These are phyloP conservation scores for Pilasporangium apinafurcum DNA, from an alignment of 352 stramenopile species.

Conservation along the genomic window DNA sequence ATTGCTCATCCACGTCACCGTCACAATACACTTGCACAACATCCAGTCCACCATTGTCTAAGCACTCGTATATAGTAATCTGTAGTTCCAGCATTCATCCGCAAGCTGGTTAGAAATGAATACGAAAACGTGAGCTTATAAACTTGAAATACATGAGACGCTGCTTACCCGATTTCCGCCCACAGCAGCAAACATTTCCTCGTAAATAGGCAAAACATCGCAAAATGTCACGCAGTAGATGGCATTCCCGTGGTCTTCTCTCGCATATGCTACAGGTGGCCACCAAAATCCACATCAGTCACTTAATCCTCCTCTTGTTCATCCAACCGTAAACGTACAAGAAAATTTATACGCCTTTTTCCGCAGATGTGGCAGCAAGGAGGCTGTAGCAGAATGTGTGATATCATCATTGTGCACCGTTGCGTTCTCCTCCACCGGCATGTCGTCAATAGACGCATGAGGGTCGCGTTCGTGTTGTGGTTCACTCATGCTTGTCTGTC, in stretches of 20 bases:
- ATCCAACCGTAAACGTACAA: slow-evolving; percentile 9
- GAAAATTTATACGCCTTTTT: slow-evolving; percentile 15
- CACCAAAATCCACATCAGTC: background rate
- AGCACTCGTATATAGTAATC: slow-evolving; percentile 75
- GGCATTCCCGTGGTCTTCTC: slow-evolving; percentile 68
- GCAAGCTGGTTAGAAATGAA: too few species aligned
- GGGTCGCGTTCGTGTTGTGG: too few species aligned
- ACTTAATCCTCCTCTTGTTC: too few species aligned
- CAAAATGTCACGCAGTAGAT: slow-evolving; percentile 79
- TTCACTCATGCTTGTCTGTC: too few species aligned
- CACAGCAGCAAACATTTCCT: slow-evolving; percentile 64
- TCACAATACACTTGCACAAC: slow-evolving; percentile 78
- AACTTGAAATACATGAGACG: too few species aligned
- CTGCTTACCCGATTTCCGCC: slow-evolving; percentile 64
- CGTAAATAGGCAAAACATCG: slow-evolving; percentile 55
- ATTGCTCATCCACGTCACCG: slow-evolving; percentile 72
- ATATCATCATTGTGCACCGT: too few species aligned
- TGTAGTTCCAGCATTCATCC: too few species aligned
- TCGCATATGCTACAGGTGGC: slow-evolving; percentile 36
- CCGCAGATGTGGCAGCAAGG: slow-evolving; percentile 10
- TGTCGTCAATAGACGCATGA: too few species aligned
- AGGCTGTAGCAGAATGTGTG: slow-evolving; percentile 7
- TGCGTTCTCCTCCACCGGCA: background rate
- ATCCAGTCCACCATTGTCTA: slow-evolving; percentile 65
- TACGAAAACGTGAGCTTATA: too few species aligned